Base-by-base conservation (phyloP, 2,329 filamentous ascomycete species). In the Botrytis fragariae region DNA sequence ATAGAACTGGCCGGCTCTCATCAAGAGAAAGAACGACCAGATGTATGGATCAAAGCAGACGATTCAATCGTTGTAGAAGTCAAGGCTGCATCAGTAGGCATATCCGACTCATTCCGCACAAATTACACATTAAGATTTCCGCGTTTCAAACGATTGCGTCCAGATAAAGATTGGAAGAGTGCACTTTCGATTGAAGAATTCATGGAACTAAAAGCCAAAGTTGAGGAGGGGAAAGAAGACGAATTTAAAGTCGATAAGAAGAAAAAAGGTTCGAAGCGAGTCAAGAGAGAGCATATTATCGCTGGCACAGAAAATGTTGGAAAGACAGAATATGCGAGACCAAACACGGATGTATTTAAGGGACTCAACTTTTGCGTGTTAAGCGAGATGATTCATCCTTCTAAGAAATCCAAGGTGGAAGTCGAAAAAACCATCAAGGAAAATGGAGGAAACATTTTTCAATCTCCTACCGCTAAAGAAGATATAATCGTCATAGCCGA, bases 1-100 rank as follows among this genome's bases (percentile, higher is more conserved):
- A 91, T 99, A 74, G 92, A 95, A 79, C 88, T 98, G 2, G 95
- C 90, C 4, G 94, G 94, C 16, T 92, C 92, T 20, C 90, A 93
- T 72, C 85, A 87, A 14, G 82, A 96, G 79, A 86, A 88, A 75
- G 95, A 98, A 82, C 86, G 87, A 64, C 96, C 96, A 0, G 95
- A 99, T 79, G 88, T 95, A 71, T 99, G 95, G 95, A 98, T 99
- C 79, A 91, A 92, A 48, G 94, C 96, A 0, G 90, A 89, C 70
- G 93, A 98, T 74, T 98, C 95, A 0, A 83, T 99, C 25, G 94
- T 99, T 1, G 78, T 99, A 0, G 92, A 93, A 62, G 92, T 96
- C 75, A 99, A 98, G 82, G 96, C 95, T 5, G 92, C 95, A 0
- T 93, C 91, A 32, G 89, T 97, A 0, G 89, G 88, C 0, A 83